Base-by-base conservation (phyloP, 495 filamentous ascomycete genomes). In the Daldinia childiae region DNA sequence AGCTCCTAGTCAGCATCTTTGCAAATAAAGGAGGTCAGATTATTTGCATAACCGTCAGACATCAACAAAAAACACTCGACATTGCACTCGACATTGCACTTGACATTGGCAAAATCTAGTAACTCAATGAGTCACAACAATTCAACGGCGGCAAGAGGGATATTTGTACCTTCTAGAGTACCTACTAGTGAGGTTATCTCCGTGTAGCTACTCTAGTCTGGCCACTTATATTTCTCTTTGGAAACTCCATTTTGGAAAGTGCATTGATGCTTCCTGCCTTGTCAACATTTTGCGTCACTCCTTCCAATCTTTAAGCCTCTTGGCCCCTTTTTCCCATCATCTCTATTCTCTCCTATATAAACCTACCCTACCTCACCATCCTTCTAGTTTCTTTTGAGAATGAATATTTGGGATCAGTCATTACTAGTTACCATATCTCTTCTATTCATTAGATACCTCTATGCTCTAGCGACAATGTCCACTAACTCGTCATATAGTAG, bases 401-500 rank as follows among this genome's bases (percentile, higher is more conserved):
- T 21, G 19, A 21, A 14, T 5, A 24, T 21, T 24, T 48, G 19
- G 43, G 17, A 48, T 0, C 8, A 11, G 9, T 24, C 24, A 48
- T 14, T 21, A 3, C 0, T 21, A 9, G 9, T 1, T 19, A 24
- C 5, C 6, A 4, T 24, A 48, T 48, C 9, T 48, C 21, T 48
- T 2, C 19, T 48, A 48, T 24, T 48, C 6, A 2, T 45, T 2
- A 45, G 19, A 48, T 9, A 1, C 3, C 9, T 48, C 19, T 48
- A 48, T 5, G 5, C 8, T 48, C 43, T 48, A 11, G 19, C 43
- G 7, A 24, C 19, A 24, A 48, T 48, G 43, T 24, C 43, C 19
- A 48, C 61, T 32, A 12, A 60, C 24, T 30, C 36, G 9, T 56
- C 50, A 32, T 43, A 15, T 54, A 64, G 61, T 12, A 36, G 56